Evolutionary conservation across 202 grass and related monocot genomes (phyloP), one percentile per base, ranked within the genome.

Genomic region (Digitaria exilis): DNA sequence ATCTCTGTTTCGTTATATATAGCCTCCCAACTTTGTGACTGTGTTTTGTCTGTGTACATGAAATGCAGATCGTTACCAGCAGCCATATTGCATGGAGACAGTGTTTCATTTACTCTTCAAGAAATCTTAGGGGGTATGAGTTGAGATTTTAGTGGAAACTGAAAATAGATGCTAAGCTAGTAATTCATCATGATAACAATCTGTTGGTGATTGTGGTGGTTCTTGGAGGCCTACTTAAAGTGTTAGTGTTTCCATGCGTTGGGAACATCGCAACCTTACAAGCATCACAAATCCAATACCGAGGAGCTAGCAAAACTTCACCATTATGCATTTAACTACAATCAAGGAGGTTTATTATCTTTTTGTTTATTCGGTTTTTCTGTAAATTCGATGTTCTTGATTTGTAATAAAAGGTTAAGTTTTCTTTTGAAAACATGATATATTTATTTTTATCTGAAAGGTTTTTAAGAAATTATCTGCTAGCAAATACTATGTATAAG

Each of bases 131-230:
- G 18, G 6, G 21, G 19, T n/a, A 17, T 29, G 67, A 70, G 22
- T 46, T 46, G 67, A 48, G 22, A 70, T 46, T 70, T 70, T 70
- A 70, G 67, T 25, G 67, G 13, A 70, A 46, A 70, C 67, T 70
- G 42, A 70, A 46, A 29, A 29, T 69, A 57, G 9, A 57, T 24
- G 51, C 51, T n/a, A 54, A 54, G 51, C 19, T n/a, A 54, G 19
- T 5, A 54, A 54, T 8, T 9, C 51, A 9, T 54, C 2, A 19
- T n/a, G 7, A 54, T 2, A n/a, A 54, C 51, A n/a, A 54, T 54
- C 6, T 19, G 2, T n/a, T n/a, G 6, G 51, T 54, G 51, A n/a
- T n/a, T 54, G 19, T n/a, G 19, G 2, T 54, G 6, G 8, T 54
- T 2, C 18, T n/a, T 6, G 7, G 51, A 54, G 51, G 19, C 21